These are phyloP conservation scores for Colletotrichum trifolii DNA, from an alignment of 2,329 filamentous ascomycete species.

Conservation along the genomic window DNA sequence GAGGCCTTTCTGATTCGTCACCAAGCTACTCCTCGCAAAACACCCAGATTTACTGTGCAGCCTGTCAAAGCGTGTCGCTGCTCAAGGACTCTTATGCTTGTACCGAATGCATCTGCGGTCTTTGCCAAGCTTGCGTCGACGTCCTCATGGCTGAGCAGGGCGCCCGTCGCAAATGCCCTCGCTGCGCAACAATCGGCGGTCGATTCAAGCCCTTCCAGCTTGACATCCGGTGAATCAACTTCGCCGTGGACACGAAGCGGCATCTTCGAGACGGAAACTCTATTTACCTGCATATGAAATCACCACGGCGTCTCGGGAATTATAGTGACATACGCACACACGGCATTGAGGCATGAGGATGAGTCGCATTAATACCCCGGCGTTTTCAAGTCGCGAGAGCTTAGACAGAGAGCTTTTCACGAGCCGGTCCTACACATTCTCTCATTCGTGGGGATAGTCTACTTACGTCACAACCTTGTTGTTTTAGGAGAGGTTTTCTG, in stretches of 20 bases:
- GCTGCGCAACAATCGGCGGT: conserved; percentile 81
- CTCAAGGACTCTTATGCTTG: conserved; percentile 91
- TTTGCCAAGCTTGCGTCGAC: conserved; percentile 90
- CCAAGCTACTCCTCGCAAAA: conserved; percentile 77
- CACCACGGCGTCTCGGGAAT: conserved; percentile 33
- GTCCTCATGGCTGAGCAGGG: conserved; percentile 81
- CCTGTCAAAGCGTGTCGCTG: conserved; percentile 80
- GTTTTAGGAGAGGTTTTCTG: conserved; percentile 8
- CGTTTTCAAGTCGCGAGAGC: conserved; percentile 35
- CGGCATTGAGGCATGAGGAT: conserved; percentile 32
- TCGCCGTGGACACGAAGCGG: conserved; percentile 7
- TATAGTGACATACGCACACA: conserved; percentile 25
- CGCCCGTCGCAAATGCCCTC: conserved; percentile 80
- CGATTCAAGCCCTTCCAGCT: conserved; percentile 88
- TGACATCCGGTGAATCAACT: conserved; percentile 70
- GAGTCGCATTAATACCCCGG: conserved; percentile 35
- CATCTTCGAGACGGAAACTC: conserved; percentile 5
- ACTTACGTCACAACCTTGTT: conserved; percentile 24
- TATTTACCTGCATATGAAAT: conserved; percentile 30
- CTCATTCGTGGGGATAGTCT: conserved; percentile 24
- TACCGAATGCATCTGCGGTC: conserved; percentile 94
- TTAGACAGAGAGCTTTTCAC: conserved; percentile 35
- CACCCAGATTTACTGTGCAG: conserved; percentile 92
- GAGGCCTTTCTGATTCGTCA: conserved; percentile 76
- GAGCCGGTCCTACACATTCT: conserved; percentile 34